These are phyloP conservation scores for Centrapalus pauciflorus DNA, from an alignment of 129 eudicot species.

Conservation along the genomic window DNA sequence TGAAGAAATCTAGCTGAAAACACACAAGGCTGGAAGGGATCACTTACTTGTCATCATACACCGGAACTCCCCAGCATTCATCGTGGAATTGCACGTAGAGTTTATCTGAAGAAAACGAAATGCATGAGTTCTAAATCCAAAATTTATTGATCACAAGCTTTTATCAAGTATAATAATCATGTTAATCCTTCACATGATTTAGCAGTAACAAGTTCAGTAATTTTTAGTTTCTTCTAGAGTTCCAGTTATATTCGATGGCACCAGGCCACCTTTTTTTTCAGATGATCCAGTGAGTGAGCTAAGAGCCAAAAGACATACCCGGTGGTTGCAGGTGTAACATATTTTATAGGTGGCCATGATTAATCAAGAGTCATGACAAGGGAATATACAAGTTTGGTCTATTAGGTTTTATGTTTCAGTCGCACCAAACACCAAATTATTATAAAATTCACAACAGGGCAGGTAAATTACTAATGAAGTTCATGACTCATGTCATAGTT, in stretches of 20 bases:
- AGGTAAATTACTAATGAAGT: not conserved
- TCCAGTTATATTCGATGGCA: too few species aligned
- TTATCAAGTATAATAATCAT: not conserved
- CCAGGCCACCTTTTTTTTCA: not conserved
- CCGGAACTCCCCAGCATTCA: slow-evolving; percentile 99
- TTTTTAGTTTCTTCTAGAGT: too few species aligned
- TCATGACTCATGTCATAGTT: slow-evolving; percentile 13
- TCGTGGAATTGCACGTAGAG: slow-evolving; percentile 90
- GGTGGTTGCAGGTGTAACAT: slow-evolving; percentile 19
- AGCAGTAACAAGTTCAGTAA: not conserved
- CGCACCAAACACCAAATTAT: slow-evolving; percentile 26
- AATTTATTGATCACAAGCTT: not conserved
- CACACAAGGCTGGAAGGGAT: not conserved
- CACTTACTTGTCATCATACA: slow-evolving; percentile 93
- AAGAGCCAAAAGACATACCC: not conserved
- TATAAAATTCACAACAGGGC: slow-evolving; percentile 1
- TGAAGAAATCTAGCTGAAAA: not conserved
- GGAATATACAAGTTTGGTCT: slow-evolving; percentile 26
- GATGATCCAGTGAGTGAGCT: slow-evolving; percentile 3
- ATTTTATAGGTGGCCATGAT: slow-evolving; percentile 13
- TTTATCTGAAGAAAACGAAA: slow-evolving; percentile 51
- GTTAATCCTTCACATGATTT: not conserved
- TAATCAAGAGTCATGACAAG: slow-evolving; percentile 8
- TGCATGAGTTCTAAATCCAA: not conserved
- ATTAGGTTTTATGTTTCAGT: slow-evolving; percentile 33